These are phyloP conservation scores for Phylloporus scabripes DNA, from an alignment of 768 basidiomycete genomes.

Conservation along the genomic window DNA sequence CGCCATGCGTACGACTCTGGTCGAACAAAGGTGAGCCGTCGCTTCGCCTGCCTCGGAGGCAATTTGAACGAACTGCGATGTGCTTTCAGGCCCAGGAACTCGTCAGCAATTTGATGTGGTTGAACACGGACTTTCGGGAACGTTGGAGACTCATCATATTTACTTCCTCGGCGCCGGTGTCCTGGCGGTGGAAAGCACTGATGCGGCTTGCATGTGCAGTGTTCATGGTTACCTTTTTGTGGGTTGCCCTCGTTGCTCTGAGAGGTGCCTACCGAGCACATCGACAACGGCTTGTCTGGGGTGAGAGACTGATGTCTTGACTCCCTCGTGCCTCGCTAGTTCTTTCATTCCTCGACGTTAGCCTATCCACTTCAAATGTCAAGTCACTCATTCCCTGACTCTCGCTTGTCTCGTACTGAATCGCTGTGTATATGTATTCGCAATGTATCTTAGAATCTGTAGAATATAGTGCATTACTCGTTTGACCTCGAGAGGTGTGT, in stretches of 20 bases:
- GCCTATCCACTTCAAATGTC: neutral
- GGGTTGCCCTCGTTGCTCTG: slow-evolving; percentile 55
- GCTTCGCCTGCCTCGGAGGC: neutral
- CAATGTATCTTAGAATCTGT: slow-evolving; percentile 15
- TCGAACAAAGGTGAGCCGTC: slow-evolving; percentile 48
- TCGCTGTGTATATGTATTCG: slow-evolving; percentile 11
- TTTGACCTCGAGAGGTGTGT: neutral
- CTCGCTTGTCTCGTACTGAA: neutral
- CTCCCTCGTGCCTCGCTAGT: neutral
- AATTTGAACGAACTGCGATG: neutral
- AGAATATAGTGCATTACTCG: neutral
- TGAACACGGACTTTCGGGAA: slow-evolving; percentile 73
- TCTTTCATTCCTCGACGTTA: neutral
- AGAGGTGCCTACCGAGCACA: slow-evolving; percentile 70
- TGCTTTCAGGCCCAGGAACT: slow-evolving; percentile 53
- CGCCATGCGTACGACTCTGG: slow-evolving; percentile 68
- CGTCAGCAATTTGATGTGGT: slow-evolving; percentile 62
- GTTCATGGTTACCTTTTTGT: slow-evolving; percentile 52
- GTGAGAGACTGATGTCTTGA: slow-evolving; percentile 71
- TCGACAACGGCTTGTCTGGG: slow-evolving; percentile 72
- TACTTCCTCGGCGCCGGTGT: slow-evolving; percentile 66
- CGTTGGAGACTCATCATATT: slow-evolving; percentile 73
- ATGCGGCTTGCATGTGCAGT: slow-evolving; percentile 58
- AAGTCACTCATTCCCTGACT: neutral
- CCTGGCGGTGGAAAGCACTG: slow-evolving; percentile 60